Conservation (phyloP, 176 grass and related monocot genomes). For the Phyllostachys edulis region DNA sequence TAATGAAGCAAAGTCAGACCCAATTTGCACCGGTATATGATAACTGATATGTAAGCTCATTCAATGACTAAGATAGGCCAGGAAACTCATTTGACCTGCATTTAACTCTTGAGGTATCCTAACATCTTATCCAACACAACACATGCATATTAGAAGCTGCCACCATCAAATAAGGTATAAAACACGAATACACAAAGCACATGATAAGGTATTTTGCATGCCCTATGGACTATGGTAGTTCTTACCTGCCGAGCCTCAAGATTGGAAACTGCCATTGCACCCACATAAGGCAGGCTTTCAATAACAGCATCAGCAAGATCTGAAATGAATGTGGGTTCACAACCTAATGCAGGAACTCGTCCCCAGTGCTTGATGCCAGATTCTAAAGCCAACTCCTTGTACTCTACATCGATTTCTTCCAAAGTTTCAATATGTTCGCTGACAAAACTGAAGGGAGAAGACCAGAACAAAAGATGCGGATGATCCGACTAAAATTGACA, state of each 20-base stretch:
- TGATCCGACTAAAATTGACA: not conserved
- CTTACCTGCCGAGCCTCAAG: slow-evolving; percentile 98
- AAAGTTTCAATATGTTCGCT: slow-evolving; percentile 99
- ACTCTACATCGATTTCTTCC: slow-evolving; percentile 99
- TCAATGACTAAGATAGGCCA: not conserved
- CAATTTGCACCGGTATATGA: not conserved
- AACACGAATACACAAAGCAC: not conserved
- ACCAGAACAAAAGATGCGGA: slow-evolving; percentile 11
- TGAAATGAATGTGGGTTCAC: slow-evolving; percentile 78
- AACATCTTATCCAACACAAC: not conserved
- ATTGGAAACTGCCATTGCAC: slow-evolving; percentile 97
- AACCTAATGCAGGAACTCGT: slow-evolving; percentile 84
- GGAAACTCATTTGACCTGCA: not conserved
- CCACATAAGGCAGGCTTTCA: slow-evolving; percentile 96
- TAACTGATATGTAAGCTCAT: not conserved
- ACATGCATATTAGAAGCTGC: not conserved
- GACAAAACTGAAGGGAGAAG: slow-evolving; percentile 75
- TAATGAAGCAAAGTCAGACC: not conserved
- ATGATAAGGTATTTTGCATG: slow-evolving; percentile 9
- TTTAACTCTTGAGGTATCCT: not conserved
- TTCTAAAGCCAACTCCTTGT: slow-evolving; percentile 89
- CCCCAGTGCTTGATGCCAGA: slow-evolving; percentile 94
- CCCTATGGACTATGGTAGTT: slow-evolving; percentile 21
- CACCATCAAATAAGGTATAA: slow-evolving; percentile 20
- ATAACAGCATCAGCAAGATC: slow-evolving; percentile 82